Base-by-base conservation (phyloP, 2,329 filamentous ascomycete genomes). In the Calycina herbarum region DNA sequence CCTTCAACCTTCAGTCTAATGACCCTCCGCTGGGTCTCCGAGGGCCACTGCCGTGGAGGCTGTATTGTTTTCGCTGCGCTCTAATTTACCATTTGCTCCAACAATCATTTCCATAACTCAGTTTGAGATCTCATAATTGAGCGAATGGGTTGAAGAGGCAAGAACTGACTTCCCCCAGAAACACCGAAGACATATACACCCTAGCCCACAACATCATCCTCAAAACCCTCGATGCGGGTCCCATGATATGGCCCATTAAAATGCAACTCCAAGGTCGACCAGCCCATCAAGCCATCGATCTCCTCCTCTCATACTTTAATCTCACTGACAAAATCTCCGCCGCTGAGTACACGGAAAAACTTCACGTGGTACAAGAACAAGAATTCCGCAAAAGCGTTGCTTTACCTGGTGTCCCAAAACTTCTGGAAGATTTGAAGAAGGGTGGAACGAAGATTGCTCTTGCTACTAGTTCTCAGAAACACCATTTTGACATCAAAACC, bases 151-250 rank as follows among this genome's bases (percentile, higher is more conserved):
- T 29, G 27, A 29, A 45, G 17, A 51, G 17, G 3, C n/a, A 27
- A 27, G 45, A 24, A 51, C 45, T 51, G 20, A 51, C 20, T 24
- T 3, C 20, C 20, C 20, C 45, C 27, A 57, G 27, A 57, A 89
- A 98, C 79, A 94, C 92, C 35, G 95, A 98, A 81, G 95, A 99
- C 75, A 67, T 88, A 61, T 97, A 97, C 82, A 95, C 93, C 0
- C 76, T 85, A 20, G 91, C 91, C 79, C 90, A 93, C 69, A 97
- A 98, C 79, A 83, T 87, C 31, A 85, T 98, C 57, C 89, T 99
- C 59, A 82, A 84, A 64, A 87, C 90, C 75, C 92, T 94, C 78
- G 85, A 83, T 74, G 86, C 87, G 57, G 90, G 92, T 0, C 77
- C 81, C 17, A 82, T 98, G 31, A 93, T 94, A 2, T 98, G 94